Base-by-base conservation (phyloP, 495 filamentous ascomycete species). In the Pyrenopolyporus hunteri region DNA sequence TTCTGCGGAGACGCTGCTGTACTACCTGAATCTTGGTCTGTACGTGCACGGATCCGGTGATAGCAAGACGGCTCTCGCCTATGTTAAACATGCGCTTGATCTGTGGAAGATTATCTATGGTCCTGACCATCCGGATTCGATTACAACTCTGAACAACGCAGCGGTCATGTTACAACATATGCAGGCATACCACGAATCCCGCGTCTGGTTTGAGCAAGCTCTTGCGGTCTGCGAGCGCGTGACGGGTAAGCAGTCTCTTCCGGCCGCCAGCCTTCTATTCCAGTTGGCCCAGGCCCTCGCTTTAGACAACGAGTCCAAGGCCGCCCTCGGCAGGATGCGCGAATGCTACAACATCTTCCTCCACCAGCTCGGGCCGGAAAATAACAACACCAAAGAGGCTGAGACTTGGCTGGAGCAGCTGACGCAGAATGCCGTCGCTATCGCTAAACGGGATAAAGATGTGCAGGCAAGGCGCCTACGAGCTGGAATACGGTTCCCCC, bases 81-180 rank as follows among this genome's bases (percentile, higher is more conserved):
- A 95, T 73, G 85, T 96, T 60, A 90, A 89, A 70, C 95, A 98
- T 68, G 94, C 95, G 9, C 85, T 99, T 68, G 88, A 94, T 64
- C 80, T 98, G 52, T 97, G 92, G 93, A 97, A 97, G 81, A 83
- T 97, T 71, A 92, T 97, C 70, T 98, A 96, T 70, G 95, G 95
- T 36, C 75, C 86, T 9, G 88, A 89, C 69, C 95, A 99, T 76
- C 95, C 95, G 2, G 95, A 99, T 74, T 94, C 91, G 11, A 96
- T 98, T 76, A 99, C 95, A 9, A 97, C 95, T 25, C 87, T 98
- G 75, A 99, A 98, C 83, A 99, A 99, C 71, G 92, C 91, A 10
- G 95, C 95, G 9, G 94, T 98, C 22, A 99, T 99, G 95, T 85
- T 98, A 42, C 95, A 98, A 77, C 86, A 89, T 52, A 80, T 96